Base-by-base conservation (phyloP, 2,329 filamentous ascomycete genomes). In the Apiospora marii region DNA sequence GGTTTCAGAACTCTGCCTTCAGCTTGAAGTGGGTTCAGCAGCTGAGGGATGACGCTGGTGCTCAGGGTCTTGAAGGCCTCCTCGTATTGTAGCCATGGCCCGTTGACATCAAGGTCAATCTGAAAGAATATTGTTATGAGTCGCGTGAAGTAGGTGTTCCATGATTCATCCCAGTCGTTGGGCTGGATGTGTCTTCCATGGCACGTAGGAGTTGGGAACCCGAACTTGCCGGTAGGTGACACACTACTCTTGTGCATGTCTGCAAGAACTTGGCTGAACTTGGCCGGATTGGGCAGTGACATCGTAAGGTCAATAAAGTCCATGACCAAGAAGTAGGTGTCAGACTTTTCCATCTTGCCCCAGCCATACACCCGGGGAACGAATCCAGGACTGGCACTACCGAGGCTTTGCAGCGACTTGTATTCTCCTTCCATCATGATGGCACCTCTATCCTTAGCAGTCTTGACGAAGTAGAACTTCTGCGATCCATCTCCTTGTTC, bases 191-290 rank as follows among this genome's bases (percentile, higher is more conserved):
- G 27, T 16, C 73, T 67, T 2, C 75, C 76, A 51, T 76, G 73
- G 46, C 70, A 77, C 4, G 75, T 76, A 4, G 70, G 70, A 19
- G 74, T 58, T 24, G 73, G 70, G 61, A 76, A 77, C 6, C 75
- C 76, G 46, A 77, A 77, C 22, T 73, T 73, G 8, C 74, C 75
- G 6, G 72, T 78, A 1, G 77, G 77, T 4, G 78, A 77, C 7
- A 44, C n/a, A 43, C 74, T 78, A 4, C 68, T 70, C 30, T 68
- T 67, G 69, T 79, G 78, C 48, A 80, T n/a, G n/a, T n/a, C n/a
- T n/a, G n/a, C n/a, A n/a, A n/a, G n/a, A n/a, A n/a, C n/a, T n/a
- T n/a, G n/a, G n/a, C n/a, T n/a, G n/a, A n/a, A n/a, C n/a, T n/a
- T n/a, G n/a, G n/a, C n/a, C n/a, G n/a, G 74, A 53, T 78, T 73